These are phyloP conservation scores for Tephrocybe sp. DNA, from an alignment of 768 basidiomycete species.

Conservation along the genomic window DNA sequence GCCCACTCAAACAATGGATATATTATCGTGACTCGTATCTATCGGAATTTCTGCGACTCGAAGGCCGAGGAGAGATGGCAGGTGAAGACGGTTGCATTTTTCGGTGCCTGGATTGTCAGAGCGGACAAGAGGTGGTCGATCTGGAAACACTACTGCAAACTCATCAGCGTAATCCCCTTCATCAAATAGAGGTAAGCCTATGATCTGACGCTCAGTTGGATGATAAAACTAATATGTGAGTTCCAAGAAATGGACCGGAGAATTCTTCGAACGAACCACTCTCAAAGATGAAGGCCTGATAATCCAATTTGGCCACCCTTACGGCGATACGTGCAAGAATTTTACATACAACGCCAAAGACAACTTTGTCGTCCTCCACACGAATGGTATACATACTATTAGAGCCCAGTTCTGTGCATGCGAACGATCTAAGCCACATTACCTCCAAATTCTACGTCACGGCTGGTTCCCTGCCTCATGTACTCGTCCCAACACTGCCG, in stretches of 20 bases:
- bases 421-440: neutral
- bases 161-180: constrained; percentile 1
- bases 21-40: neutral
- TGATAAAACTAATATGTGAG: too few species aligned
- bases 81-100: too few species aligned
- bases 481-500: constrained; percentile 22
- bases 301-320: constrained; percentile 2
- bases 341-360: constrained; percentile 16
- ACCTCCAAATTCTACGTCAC: constrained; percentile 28
- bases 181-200: constrained; percentile 6
- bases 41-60: constrained; percentile 1
- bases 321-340: neutral
- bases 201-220: too few species aligned
- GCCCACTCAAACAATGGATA: neutral
- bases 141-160: neutral
- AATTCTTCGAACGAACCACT: neutral
- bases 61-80: too few species aligned
- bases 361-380: constrained; percentile 20
- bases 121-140: too few species aligned
- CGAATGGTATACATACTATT: constrained; percentile 26
- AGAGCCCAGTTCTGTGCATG: constrained; percentile 30
- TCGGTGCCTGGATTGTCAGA: too few species aligned
- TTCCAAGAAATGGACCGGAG: neutral
- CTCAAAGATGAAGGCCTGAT: neutral
- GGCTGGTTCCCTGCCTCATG: constrained; percentile 25